phyloP scores from a whole-genome alignment of 306 rosid genomes.

The Vigna hirtella region DNA sequence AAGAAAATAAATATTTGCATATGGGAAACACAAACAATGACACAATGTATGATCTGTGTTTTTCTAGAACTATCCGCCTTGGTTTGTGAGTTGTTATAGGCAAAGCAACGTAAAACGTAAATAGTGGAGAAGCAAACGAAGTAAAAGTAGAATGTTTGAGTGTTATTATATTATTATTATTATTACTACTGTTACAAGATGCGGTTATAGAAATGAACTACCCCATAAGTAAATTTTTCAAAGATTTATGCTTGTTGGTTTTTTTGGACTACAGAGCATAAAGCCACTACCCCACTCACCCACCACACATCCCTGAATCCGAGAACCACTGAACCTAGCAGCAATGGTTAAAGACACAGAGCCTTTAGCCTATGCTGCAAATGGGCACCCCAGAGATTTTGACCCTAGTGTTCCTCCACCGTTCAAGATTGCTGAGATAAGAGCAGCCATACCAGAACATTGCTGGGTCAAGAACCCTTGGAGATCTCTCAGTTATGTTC shows the following conservation, averaged over 20 bases:
- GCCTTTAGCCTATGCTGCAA: constrained; percentile 1
- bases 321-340: constrained; percentile 15
- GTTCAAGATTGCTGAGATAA: constrained; percentile 78
- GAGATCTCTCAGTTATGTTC: constrained; percentile 74
- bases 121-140: neutral
- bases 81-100: neutral
- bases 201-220: neutral
- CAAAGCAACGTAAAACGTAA: neutral
- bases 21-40: neutral
- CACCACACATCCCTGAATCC: constrained; percentile 13
- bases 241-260: constrained; percentile 6
- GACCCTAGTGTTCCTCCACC: constrained; percentile 93
- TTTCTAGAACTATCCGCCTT: neutral
- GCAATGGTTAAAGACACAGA: constrained; percentile 30
- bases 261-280: neutral
- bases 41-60: neutral
- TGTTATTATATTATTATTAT: neutral
- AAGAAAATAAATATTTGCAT: too few relatives aligned
- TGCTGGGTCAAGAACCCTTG: constrained; percentile 91
- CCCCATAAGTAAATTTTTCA: neutral
- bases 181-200: neutral
- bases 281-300: neutral
- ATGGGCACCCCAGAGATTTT: constrained; percentile 45
- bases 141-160: neutral
- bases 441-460: constrained; percentile 86